Conservation (phyloP, 2,329 filamentous ascomycete genomes). For the Trichothecium sympodiale region DNA sequence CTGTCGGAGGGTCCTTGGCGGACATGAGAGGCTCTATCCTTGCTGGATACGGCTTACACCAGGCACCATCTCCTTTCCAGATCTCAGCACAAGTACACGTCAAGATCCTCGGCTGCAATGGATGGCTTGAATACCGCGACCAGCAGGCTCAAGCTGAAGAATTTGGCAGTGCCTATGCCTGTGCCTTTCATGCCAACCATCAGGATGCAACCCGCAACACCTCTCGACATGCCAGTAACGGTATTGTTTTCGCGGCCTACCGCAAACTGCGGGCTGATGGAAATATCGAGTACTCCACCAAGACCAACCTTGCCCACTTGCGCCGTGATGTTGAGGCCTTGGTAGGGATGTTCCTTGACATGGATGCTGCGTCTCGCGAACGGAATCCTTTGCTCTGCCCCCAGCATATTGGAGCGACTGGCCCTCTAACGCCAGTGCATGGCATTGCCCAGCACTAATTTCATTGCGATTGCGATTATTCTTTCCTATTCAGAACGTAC, state of each 20-base stretch:
- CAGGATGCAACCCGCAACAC: background rate
- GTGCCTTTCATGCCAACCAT: constrained; percentile 36
- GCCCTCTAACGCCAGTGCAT: too few species aligned
- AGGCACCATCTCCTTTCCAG: constrained; percentile 38
- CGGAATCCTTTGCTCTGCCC: constrained; percentile 16
- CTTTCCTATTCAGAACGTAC: too few species aligned
- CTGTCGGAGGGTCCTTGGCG: constrained; percentile 7
- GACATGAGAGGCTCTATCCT: constrained; percentile 38
- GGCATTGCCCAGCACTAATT: too few species aligned
- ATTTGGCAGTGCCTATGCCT: constrained; percentile 40
- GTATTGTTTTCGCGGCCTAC: constrained; percentile 46
- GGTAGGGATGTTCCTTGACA: constrained; percentile 41
- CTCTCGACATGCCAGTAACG: constrained; percentile 16
- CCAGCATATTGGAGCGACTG: constrained; percentile 23
- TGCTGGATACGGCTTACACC: constrained; percentile 42
- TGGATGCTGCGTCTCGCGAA: constrained; percentile 28
- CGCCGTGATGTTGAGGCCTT: constrained; percentile 39
- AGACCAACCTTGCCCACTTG: constrained; percentile 32
- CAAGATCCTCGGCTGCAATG: constrained; percentile 34
- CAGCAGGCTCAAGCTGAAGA: constrained; percentile 28
- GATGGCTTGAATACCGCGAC: constrained; percentile 43
- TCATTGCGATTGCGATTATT: too few species aligned
- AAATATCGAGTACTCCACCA: constrained; percentile 19
- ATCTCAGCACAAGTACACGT: constrained; percentile 38
- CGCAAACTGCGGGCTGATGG: constrained; percentile 31